phyloP scores from a whole-genome alignment of 202 grass and related monocot genomes.

The Eragrostis tef region DNA sequence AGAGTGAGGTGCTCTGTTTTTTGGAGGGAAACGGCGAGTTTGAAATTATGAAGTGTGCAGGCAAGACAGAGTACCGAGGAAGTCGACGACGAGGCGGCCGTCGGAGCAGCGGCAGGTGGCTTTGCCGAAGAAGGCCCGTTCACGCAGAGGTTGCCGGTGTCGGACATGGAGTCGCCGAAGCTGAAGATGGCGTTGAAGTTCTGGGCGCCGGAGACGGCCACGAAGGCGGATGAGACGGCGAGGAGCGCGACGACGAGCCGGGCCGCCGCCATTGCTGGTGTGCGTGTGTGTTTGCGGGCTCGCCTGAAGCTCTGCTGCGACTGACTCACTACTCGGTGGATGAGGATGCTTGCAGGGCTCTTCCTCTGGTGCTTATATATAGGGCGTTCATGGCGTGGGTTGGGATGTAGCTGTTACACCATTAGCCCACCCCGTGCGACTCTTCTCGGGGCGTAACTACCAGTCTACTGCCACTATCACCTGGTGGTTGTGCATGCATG shows the following conservation, averaged over 20 bases:
- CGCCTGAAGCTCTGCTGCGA: not conserved
- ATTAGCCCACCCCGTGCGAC: constrained; percentile 42
- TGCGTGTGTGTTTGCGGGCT: too few relatives aligned
- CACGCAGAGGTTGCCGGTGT: constrained; percentile 89
- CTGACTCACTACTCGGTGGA: not conserved
- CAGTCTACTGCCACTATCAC: not conserved
- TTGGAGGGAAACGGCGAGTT: constrained; percentile 47
- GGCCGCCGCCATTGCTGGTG: constrained; percentile 22
- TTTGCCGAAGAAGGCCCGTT: constrained; percentile 69
- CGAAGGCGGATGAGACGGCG: not conserved
- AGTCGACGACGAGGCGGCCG: constrained; percentile 89
- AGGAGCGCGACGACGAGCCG: constrained; percentile 29
- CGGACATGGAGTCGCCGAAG: constrained; percentile 88
- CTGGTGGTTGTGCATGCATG: constrained; percentile 43
- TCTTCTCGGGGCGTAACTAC: not conserved
- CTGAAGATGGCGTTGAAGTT: constrained; percentile 82
- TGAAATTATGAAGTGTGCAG: not conserved
- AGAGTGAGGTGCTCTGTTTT: constrained; percentile 38
- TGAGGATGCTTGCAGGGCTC: not conserved
- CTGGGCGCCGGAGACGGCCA: constrained; percentile 51
- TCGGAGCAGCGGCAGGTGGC: constrained; percentile 94
- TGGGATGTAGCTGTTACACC: constrained; percentile 50
- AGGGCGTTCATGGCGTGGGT: constrained; percentile 36
- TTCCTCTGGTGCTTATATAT: constrained; percentile 37
- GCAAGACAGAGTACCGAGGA: constrained; percentile 52